Evolutionary conservation across 1,139 yeast species (phyloP).

Genomic region (Taphrina wiesneri): DNA sequence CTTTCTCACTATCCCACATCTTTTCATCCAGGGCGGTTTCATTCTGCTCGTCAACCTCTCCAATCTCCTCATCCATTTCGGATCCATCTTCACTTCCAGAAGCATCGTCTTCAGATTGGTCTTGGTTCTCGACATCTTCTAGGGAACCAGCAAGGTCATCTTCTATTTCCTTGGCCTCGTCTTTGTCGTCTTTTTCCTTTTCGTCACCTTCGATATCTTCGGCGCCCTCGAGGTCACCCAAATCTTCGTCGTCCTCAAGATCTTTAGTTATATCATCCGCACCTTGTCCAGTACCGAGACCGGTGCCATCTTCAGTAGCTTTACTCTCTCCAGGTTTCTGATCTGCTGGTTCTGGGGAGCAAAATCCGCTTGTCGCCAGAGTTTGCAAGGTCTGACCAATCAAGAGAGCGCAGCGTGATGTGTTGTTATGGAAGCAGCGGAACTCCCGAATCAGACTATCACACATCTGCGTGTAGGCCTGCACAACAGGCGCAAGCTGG

Average conservation of each 20-base stretch:
- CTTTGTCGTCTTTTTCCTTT: constrained; percentile 46
- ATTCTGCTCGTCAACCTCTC: constrained; percentile 84
- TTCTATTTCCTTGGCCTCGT: constrained; percentile 81
- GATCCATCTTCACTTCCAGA: constrained; percentile 86
- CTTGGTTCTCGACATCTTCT: constrained; percentile 64
- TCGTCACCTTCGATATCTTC: constrained; percentile 54
- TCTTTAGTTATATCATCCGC: constrained; percentile 78
- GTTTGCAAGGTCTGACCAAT: constrained; percentile 43
- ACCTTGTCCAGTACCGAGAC: constrained; percentile 95
- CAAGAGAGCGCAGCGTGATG: constrained; percentile 50
- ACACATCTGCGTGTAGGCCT: constrained; percentile 1
- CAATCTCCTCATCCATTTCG: constrained; percentile 82
- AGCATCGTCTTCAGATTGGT: constrained; percentile 53
- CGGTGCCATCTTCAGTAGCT: constrained; percentile 68
- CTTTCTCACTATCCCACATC: constrained; percentile 96
- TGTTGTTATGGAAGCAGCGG: constrained; percentile 14
- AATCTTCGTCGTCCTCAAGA: constrained; percentile 88
- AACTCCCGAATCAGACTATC: not conserved
- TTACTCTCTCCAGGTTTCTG: constrained; percentile 53
- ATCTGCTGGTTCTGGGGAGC: constrained; percentile 81
- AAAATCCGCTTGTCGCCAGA: constrained; percentile 83
- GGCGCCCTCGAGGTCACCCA: constrained; percentile 82
- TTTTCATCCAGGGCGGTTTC: constrained; percentile 96
- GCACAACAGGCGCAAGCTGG: constrained; percentile 7
- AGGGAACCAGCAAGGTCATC: constrained; percentile 96